Base-by-base conservation (phyloP, 129 eudicot genomes). In the Artemisia argyi region DNA sequence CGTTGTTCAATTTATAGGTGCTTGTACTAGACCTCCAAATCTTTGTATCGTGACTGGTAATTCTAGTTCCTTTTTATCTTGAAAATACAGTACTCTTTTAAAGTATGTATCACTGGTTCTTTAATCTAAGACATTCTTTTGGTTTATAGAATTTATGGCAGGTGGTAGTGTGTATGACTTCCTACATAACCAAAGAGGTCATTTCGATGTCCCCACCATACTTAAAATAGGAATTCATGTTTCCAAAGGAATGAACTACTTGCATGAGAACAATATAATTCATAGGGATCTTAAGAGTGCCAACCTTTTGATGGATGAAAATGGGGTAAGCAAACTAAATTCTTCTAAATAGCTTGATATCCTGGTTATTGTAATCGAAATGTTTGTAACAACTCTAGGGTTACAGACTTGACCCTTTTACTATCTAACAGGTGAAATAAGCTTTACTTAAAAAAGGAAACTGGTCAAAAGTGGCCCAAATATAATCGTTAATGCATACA, bases 221-320 rank as follows among this genome's bases (percentile, higher is more conserved):
- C 79, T 93, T 83, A 85, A 79, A 79, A 85, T 85, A 71, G 97
- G 89, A 50, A 79, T 82, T 74, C 93, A 90, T 64, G 86, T 94
- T 65, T 85, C 96, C 14, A 90, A 84, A 65, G 98, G 98, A 79
- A 94, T 94, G 98, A 88, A 84, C 74, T 94, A 94, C 70, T 82
- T 94, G 86, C 97, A 94, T 66, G 86, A 85, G 47, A 94, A 87
- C 63, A 84, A 87, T 73, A 90, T 94, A 28, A 82, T 93, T 67
- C 98, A 93, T 71, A 76, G 98, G 75, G 98, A 93, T 74, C 89
- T 93, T 3, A 94, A 94, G 85, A 86, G 96, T 72, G 97, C 98
- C 76, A 94, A 94, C 73, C 89, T 94, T 71, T 79, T 94, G 66
- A 84, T 90, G 91, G 91, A 94, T 84, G 91, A 88, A 72, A 84